Evolutionary conservation across 2,329 filamentous ascomycete species (phyloP).

Genomic region (Rugonectria rugulosa): DNA sequence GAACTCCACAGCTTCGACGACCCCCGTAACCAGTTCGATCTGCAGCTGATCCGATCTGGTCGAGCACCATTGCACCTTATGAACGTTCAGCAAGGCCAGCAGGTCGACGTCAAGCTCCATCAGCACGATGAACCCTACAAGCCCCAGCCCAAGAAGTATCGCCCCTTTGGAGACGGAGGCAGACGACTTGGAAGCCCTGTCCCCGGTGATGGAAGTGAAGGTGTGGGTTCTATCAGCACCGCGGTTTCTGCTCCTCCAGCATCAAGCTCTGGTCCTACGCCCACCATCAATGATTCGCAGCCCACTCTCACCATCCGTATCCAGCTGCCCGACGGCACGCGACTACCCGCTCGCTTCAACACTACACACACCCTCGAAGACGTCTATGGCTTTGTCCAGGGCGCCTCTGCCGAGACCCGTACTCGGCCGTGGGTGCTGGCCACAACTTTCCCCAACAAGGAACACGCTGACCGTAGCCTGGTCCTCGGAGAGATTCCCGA

Average conservation of each 20-base stretch:
- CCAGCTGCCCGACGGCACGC: conserved; percentile 78
- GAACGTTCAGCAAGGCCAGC: conserved; percentile 77
- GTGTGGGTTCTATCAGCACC: conserved; percentile 24
- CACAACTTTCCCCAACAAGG: conserved; percentile 85
- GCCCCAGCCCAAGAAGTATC: conserved; percentile 76
- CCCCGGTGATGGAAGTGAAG: conserved; percentile 59
- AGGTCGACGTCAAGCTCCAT: conserved; percentile 80
- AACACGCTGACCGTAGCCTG: conserved; percentile 72
- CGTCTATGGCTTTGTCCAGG: conserved; percentile 76
- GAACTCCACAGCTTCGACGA: conserved; percentile 81
- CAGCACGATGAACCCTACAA: conserved; percentile 77
- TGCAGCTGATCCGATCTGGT: conserved; percentile 79
- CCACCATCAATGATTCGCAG: conserved; percentile 66
- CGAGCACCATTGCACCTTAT: conserved; percentile 80
- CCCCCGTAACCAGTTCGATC: conserved; percentile 73
- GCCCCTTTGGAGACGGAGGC: conserved; percentile 76
- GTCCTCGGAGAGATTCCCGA: conserved; percentile 67
- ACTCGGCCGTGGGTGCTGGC: conserved; percentile 75
- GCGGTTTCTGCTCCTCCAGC: conserved; percentile 36
- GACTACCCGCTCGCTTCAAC: conserved; percentile 83
- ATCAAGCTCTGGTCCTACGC: conserved; percentile 43
- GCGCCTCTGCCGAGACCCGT: conserved; percentile 65
- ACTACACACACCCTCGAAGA: conserved; percentile 79
- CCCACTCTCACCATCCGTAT: conserved; percentile 77
- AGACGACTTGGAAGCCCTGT: conserved; percentile 80